Conservation (phyloP, 2,329 filamentous ascomycete species). For the Fusarium nanum region DNA sequence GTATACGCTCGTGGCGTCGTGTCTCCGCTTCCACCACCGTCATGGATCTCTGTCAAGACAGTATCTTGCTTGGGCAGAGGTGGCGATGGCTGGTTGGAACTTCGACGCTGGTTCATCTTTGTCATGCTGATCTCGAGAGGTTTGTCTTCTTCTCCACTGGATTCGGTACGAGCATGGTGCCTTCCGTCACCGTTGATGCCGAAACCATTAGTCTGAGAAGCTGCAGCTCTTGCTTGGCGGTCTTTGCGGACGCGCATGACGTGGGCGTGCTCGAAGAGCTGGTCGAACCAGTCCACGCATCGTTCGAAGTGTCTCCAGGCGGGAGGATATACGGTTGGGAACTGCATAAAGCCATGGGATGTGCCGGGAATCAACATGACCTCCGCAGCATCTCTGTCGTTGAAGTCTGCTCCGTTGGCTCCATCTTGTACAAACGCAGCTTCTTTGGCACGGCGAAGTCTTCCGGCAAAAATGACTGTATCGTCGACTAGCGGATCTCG, state of each 20-base stretch:
- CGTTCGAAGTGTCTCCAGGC: slow-evolving; percentile 89
- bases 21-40: slow-evolving; percentile 37
- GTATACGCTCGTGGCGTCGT: slow-evolving; percentile 26
- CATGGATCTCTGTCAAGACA: slow-evolving; percentile 7
- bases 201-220: slow-evolving; percentile 19
- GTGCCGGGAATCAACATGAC: slow-evolving; percentile 89
- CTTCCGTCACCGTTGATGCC: slow-evolving; percentile 43
- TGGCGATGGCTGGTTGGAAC: slow-evolving; percentile 38
- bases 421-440: slow-evolving; percentile 50
- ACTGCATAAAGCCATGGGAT: slow-evolving; percentile 93
- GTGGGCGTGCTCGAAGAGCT: slow-evolving; percentile 72
- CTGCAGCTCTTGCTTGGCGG: slow-evolving; percentile 23
- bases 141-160: slow-evolving; percentile 80
- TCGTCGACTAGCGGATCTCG: slow-evolving; percentile 96
- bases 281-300: slow-evolving; percentile 83
- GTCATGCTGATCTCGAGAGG: slow-evolving; percentile 84
- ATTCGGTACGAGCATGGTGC: slow-evolving; percentile 61
- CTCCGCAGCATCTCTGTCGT: slow-evolving; percentile 66
- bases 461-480: slow-evolving; percentile 93
- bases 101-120: slow-evolving; percentile 54
- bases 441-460: slow-evolving; percentile 83
- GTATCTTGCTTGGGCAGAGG: slow-evolving; percentile 16
- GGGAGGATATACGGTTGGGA: slow-evolving; percentile 87
- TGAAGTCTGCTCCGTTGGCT: slow-evolving; percentile 50
- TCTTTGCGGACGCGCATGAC: slow-evolving; percentile 49